A percentile compares a stretch with the other conserved stretches of the same genome.
phyloP scores from a whole-genome alignment of 2,329 filamentous ascomycete species.

The Claviceps citrina region DNA sequence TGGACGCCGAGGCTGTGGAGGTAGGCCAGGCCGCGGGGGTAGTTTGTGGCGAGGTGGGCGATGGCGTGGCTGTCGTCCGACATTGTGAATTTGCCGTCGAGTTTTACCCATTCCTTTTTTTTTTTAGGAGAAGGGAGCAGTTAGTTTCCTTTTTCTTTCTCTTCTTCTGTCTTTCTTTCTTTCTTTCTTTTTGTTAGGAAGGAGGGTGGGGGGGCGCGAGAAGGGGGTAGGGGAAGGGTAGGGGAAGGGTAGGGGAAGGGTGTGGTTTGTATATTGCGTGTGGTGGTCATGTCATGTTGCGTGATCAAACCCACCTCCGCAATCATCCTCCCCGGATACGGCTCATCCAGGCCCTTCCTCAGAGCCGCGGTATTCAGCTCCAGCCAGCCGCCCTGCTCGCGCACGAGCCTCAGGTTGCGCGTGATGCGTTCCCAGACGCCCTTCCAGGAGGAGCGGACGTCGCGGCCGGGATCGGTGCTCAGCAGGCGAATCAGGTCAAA shows the following conservation, averaged over 20 bases:
- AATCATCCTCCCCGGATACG: conserved; percentile 70
- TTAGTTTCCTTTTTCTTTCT: not conserved
- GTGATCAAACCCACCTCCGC: conserved; percentile 55
- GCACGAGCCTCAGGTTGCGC: conserved; percentile 59
- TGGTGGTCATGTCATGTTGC: too few species aligned
- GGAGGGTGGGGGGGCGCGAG: too few species aligned
- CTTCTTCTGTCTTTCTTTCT: not conserved
- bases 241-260: too few species aligned
- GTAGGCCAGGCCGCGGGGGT: conserved; percentile 53
- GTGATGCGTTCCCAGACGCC: conserved; percentile 59
- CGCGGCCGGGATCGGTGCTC: conserved; percentile 50
- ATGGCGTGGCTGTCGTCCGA: conserved; percentile 91
- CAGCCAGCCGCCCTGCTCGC: conserved; percentile 61
- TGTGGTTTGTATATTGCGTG: too few species aligned
- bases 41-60: conserved; percentile 78
- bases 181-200: too few species aligned
- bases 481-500: conserved; percentile 83
- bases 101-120: conserved; percentile 50
- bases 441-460: conserved; percentile 40
- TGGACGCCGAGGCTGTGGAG: conserved; percentile 49
- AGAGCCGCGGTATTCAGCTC: conserved; percentile 82
- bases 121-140: not conserved
- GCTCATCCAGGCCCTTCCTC: conserved; percentile 78
- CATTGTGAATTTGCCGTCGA: conserved; percentile 72
- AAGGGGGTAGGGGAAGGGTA: not conserved